These are phyloP conservation scores for Yamadazyma aaseri DNA, from an alignment of 1,139 yeast genomes.

Conservation along the genomic window DNA sequence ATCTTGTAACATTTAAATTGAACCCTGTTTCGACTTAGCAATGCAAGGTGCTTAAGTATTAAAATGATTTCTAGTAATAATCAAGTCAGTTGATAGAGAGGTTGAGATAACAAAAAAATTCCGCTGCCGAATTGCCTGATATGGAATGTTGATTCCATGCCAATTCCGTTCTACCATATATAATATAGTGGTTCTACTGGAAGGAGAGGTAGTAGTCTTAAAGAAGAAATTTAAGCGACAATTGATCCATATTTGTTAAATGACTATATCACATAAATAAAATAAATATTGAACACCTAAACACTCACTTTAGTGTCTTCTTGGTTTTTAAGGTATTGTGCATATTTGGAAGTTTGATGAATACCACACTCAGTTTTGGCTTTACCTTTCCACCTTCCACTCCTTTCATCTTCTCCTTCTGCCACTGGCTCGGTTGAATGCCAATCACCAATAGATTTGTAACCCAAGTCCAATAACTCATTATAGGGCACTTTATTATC, in stretches of 20 bases:
- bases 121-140: no score
- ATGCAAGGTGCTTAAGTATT: no score
- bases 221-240: no score
- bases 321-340: slow-evolving; percentile 44
- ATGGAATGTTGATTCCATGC: no score
- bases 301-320: neutral
- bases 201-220: no score
- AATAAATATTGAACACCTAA: no score
- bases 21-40: no score
- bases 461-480: slow-evolving; percentile 78
- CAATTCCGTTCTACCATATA: neutral
- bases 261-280: no score
- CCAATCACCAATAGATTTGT: slow-evolving; percentile 92
- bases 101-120: slow-evolving; percentile 1
- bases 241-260: no score
- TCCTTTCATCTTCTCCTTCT: slow-evolving; percentile 92
- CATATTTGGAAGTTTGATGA: slow-evolving; percentile 74
- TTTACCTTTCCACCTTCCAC: slow-evolving; percentile 96
- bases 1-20: slow-evolving; percentile 9
- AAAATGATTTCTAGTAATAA: no score
- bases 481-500: slow-evolving; percentile 79
- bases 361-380: slow-evolving; percentile 95
- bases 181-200: neutral
- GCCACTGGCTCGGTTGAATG: slow-evolving; percentile 89
- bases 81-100: no score